phyloP scores from a whole-genome alignment of 2,329 filamentous ascomycete species.

The Paecilomyces niveus region DNA sequence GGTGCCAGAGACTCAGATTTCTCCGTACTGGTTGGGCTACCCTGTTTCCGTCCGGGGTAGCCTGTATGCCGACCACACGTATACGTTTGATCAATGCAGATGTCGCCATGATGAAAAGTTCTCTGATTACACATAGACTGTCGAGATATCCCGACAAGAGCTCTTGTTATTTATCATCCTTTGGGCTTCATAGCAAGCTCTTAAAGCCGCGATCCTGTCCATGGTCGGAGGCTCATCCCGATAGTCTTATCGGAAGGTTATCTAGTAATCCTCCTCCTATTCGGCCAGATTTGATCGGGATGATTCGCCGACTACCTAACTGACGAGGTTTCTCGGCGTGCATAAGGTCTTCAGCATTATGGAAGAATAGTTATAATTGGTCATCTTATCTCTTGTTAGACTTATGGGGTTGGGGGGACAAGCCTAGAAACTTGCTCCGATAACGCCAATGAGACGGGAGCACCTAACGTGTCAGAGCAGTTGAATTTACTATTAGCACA shows the following conservation, averaged over 20 bases:
- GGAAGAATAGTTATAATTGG: too few relatives aligned
- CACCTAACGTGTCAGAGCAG: too few relatives aligned
- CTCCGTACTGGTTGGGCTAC: not conserved
- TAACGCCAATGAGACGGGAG: too few relatives aligned
- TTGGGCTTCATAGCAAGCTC: not conserved
- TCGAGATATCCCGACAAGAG: not conserved
- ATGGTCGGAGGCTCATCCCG: not conserved
- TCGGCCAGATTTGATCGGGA: not conserved
- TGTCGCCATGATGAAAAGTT: not conserved
- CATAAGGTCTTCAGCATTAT: too few relatives aligned
- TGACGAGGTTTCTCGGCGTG: not conserved
- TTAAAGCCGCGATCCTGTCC: not conserved
- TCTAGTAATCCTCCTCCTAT: not conserved
- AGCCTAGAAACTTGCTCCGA: too few relatives aligned
- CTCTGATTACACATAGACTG: not conserved
- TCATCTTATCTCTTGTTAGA: too few relatives aligned
- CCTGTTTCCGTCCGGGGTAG: not conserved
- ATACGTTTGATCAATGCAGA: not conserved
- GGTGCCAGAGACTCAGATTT: not conserved
- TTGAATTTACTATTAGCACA: too few relatives aligned
- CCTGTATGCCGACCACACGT: not conserved
- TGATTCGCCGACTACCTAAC: not conserved
- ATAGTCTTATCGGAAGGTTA: not conserved
- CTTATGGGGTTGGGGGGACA: too few relatives aligned
- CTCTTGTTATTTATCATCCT: not conserved